These are phyloP conservation scores for Nannizzia gypsea DNA, from an alignment of 2,329 filamentous ascomycete genomes.

Conservation along the genomic window DNA sequence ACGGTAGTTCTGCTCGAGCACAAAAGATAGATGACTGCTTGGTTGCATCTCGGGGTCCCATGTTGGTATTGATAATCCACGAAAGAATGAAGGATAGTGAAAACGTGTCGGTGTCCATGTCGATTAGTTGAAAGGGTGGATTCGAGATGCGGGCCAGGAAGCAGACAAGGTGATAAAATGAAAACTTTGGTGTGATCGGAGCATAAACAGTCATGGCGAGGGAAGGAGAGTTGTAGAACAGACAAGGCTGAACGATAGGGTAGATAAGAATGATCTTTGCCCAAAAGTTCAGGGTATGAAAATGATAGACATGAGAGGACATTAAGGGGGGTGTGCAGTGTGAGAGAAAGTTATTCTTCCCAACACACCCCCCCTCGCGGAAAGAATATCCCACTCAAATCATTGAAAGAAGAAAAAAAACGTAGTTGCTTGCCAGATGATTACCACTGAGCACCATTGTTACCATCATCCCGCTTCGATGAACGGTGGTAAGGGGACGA, in stretches of 20 bases:
- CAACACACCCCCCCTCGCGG: not conserved
- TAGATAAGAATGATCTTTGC: not conserved
- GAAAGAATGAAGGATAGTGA: not conserved
- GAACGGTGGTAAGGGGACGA: slow-evolving; percentile 38
- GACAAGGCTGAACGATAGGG: not conserved
- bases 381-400: not conserved
- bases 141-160: slow-evolving; percentile 1
- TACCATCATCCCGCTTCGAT: slow-evolving; percentile 43
- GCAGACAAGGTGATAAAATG: not conserved
- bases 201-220: slow-evolving; percentile 1
- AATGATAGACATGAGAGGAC: not conserved
- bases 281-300: slow-evolving; percentile 3
- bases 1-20: not conserved
- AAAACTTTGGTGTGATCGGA: not conserved
- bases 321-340: not conserved
- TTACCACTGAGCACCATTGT: slow-evolving; percentile 36
- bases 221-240: not conserved
- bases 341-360: too few species aligned
- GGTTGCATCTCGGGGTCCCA: not conserved
- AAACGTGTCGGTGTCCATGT: not conserved
- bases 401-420: not conserved
- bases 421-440: slow-evolving; percentile 12
- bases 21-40: not conserved
- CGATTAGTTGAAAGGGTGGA: not conserved
- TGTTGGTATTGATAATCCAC: not conserved